Conservation (phyloP, 768 basidiomycete species). For the Suillus spraguei region DNA sequence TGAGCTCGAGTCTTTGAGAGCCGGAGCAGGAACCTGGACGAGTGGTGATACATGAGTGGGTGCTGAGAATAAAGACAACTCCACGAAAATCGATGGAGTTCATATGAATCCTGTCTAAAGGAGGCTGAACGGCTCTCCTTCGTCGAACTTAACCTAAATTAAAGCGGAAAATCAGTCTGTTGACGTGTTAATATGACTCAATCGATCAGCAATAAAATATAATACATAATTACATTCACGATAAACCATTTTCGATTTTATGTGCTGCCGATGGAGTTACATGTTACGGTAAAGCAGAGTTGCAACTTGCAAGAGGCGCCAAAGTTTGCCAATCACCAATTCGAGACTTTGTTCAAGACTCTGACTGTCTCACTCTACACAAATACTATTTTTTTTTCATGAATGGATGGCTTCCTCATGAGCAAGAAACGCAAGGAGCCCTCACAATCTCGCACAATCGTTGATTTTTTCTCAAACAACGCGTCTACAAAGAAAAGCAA, state of each 20-base stretch:
- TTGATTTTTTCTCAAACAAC: conserved; percentile 45
- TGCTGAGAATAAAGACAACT: not conserved
- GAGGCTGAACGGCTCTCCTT: conserved; percentile 3
- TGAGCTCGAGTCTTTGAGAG: not conserved
- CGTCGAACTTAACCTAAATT: not conserved
- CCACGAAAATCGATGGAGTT: not conserved
- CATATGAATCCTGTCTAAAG: not conserved
- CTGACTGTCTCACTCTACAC: not conserved
- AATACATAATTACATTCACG: not conserved
- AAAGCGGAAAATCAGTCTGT: not conserved
- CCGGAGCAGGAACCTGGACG: not conserved
- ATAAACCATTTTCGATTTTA: not conserved
- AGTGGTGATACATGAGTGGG: not conserved
- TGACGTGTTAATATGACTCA: not conserved
- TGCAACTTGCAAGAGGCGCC: not conserved
- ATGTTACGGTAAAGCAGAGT: not conserved
- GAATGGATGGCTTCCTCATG: conserved; percentile 36
- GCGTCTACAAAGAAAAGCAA: conserved; percentile 26
- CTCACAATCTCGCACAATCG: conserved; percentile 41
- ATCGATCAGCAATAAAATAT: not conserved
- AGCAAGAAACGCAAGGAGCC: conserved; percentile 39
- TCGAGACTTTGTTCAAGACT: not conserved
- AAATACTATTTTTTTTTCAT: not conserved
- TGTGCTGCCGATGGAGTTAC: not conserved
- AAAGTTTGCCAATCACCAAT: not conserved